phyloP scores from a whole-genome alignment of 768 basidiomycete species.

The Pisolithus albus region DNA sequence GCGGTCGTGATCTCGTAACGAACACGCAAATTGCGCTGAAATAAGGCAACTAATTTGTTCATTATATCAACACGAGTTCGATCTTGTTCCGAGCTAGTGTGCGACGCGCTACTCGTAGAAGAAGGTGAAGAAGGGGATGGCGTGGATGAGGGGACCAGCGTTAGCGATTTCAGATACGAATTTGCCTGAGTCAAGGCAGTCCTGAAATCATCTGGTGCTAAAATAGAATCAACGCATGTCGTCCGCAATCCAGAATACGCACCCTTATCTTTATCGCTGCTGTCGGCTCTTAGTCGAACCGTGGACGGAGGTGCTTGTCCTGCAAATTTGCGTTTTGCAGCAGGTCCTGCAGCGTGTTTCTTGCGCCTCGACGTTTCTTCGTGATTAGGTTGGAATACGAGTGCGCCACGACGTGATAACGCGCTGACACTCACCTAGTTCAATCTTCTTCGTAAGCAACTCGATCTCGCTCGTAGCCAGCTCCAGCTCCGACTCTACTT shows the following conservation, averaged over 20 bases:
- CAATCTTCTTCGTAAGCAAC: slow-evolving; percentile 46
- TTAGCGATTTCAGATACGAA: slow-evolving; percentile 50
- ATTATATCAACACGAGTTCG: slow-evolving; percentile 57
- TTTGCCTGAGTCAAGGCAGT: slow-evolving; percentile 63
- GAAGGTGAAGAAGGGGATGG: slow-evolving; percentile 32
- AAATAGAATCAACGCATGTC: slow-evolving; percentile 8
- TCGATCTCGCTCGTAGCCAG: slow-evolving; percentile 71
- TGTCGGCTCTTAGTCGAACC: slow-evolving; percentile 25
- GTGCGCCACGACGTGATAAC: neutral
- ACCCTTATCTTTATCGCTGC: slow-evolving; percentile 33
- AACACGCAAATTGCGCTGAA: slow-evolving; percentile 68
- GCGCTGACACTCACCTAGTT: slow-evolving; percentile 32
- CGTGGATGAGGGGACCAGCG: slow-evolving; percentile 34
- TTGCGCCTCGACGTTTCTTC: slow-evolving; percentile 26
- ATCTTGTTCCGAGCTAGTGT: slow-evolving; percentile 38
- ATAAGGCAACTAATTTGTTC: slow-evolving; percentile 53
- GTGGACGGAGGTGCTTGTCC: slow-evolving; percentile 26
- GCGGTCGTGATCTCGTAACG: slow-evolving; percentile 65
- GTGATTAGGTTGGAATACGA: neutral
- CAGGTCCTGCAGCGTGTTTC: slow-evolving; percentile 20
- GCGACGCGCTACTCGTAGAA: slow-evolving; percentile 32
- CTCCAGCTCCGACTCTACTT: slow-evolving; percentile 73
- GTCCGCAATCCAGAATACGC: neutral
- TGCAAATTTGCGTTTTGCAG: slow-evolving; percentile 27
- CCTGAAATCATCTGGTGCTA: slow-evolving; percentile 58